Evolutionary conservation across 1,139 yeast species (phyloP), one percentile per base, ranked within the genome.

Genomic region (Blastobotrys persicus): DNA sequence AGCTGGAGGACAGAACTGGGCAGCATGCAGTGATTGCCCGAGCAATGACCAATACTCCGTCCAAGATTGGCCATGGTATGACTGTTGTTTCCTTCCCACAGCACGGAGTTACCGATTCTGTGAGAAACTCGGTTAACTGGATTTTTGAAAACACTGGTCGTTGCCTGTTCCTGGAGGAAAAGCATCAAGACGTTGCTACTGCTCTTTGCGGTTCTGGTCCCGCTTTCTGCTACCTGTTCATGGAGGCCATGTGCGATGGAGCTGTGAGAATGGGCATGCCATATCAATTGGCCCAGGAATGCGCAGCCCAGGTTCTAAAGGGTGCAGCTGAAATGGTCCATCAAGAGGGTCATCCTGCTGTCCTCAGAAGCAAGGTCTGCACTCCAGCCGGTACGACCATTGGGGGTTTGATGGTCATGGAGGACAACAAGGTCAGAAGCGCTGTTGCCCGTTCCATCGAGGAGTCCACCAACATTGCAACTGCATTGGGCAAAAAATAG

Each of bases 311-410:
- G 68, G 96, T 91, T 26, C 77, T 92, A 81, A 92, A 87, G 65
- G 98, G 99, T 17, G 88, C 98, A n/a, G 94, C 95, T 20, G 83
- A 82, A 69, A 88, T 92, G 96, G 94, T 85, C 1, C 70, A 78
- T 53, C 66, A 67, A 45, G 79, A 88, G n/a, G 91, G 89, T 2
- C 81, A 78, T 40, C 98, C 98, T n/a, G 94, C 95, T 9, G 88
- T 80, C 16, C 76, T 92, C 66, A 86, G 88, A 65, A 83, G 87
- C 66, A 85, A 85, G 62, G 94, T 92, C 4, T 89, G 97, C 65
- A 92, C 99, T 0, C 99, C 99, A 14, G 98, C 95, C 31, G 99
- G 99, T 34, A 91, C 97, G 48, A 92, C 99, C 6, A 92, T 94
- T 65, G 96, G 96, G 3, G 99, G 99, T 0, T 74, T 94, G 55